Evolutionary conservation across 176 grass and related monocot species (phyloP), one percentile per base, ranked within the genome.

Genomic region (Phoenix roebelenii): DNA sequence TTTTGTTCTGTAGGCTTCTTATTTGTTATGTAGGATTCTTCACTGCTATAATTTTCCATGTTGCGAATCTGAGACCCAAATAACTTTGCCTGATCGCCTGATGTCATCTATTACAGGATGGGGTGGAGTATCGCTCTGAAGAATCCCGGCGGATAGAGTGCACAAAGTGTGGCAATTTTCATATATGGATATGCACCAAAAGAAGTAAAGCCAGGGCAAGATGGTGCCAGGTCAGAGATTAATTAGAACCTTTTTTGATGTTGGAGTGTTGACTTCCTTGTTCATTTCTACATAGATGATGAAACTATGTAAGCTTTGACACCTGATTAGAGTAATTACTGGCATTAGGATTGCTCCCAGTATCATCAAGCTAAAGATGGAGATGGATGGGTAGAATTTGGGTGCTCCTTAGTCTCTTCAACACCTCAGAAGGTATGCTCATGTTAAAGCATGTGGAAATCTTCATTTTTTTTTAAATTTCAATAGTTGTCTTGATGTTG

Each of bases 341-440:
- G 54, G 12, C n/a, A 71, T 61, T 59, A 99, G 94, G 72, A 75
- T 83, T 99, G 94, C 48, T 81, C 71, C 51, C 85, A 86, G 50
- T 89, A 74, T 53, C 94, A 99, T 86, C 85, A 83, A 72, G 88
- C 94, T 30, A 87, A 85, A 72, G 94, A 99, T 79, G 94, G 94
- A 79, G 94, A 99, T 72, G 94, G 94, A 59, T 99, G 94, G 94
- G 94, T 99, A 51, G 94, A 99, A 85, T 86, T 72, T 68, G 68
- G 74, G 52, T 89, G 81, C 71, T 83, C 79, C 25, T 9, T 76
- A 20, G 26, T 68, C 50, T 76, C 61, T 59, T 60, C 68, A n/a
- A 63, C 59, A 28, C 74, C 84, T 57, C 52, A 74, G 59, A 89
- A 99, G 84, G 94, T 98, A 78, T 4, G 17, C 18, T 68, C 24